phyloP scores from a whole-genome alignment of 305 asterid genomes.

The Fraxinus dipetala region DNA sequence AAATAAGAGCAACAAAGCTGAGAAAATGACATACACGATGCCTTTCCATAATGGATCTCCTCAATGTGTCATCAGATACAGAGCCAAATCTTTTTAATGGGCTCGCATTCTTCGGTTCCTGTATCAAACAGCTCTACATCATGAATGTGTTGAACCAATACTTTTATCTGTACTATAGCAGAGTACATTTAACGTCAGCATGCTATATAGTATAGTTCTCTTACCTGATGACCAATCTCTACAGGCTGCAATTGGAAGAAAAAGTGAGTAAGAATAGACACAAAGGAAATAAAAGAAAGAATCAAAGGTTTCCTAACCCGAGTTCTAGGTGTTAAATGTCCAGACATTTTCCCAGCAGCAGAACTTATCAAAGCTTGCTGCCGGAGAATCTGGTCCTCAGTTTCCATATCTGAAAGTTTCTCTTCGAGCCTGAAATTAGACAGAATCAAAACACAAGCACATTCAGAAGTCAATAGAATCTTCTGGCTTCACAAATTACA shows the following conservation, averaged over 20 bases:
- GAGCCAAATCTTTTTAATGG: conserved; percentile 47
- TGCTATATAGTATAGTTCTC: conserved; percentile 26
- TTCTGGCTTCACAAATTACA: conserved; percentile 16
- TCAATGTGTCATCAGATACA: conserved; percentile 45
- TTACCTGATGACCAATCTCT: conserved; percentile 72
- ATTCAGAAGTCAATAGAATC: conserved; percentile 10
- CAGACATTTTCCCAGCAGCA: conserved; percentile 56
- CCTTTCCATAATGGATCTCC: conserved; percentile 62
- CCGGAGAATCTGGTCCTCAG: conserved; percentile 54
- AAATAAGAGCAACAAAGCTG: neutral
- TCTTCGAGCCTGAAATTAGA: conserved; percentile 63
- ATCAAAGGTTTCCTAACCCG: conserved; percentile 36
- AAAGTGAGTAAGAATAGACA: conserved; percentile 25
- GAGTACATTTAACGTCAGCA: conserved; percentile 6
- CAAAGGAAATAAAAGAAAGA: conserved; percentile 14
- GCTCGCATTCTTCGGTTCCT: conserved; percentile 49
- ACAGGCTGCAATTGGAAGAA: conserved; percentile 47
- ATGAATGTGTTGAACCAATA: conserved; percentile 19
- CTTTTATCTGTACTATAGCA: neutral
- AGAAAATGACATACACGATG: conserved; percentile 59
- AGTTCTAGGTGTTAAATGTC: conserved; percentile 37
- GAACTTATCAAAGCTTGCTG: conserved; percentile 55
- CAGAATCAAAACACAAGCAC: conserved; percentile 22
- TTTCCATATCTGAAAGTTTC: conserved; percentile 65
- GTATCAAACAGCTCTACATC: conserved; percentile 25